phyloP scores from a whole-genome alignment of 164 flowering plant genomes.

The Vitis vinifera region DNA sequence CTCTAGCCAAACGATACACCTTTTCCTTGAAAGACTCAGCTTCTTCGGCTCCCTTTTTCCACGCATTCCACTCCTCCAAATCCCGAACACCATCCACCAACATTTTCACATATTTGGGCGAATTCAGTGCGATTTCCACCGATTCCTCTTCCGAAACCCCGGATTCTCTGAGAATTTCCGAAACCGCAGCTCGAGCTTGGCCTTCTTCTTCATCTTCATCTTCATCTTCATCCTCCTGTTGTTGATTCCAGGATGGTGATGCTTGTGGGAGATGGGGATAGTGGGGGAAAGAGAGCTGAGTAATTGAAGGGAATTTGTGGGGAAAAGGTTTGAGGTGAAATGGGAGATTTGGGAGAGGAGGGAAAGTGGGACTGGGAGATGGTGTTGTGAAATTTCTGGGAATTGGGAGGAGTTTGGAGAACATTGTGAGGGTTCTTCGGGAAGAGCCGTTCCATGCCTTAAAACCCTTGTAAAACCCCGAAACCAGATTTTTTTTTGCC shows the following conservation, averaged over 20 bases:
- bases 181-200: conserved; percentile 12
- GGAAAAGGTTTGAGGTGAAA: not conserved
- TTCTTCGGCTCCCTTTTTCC: conserved; percentile 26
- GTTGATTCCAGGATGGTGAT: not conserved
- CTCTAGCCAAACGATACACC: conserved; percentile 55
- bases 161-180: conserved; percentile 39
- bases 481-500: too few relatives aligned
- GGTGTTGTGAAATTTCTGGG: conserved; percentile 9
- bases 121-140: conserved; percentile 37
- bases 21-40: conserved; percentile 40
- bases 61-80: conserved; percentile 67
- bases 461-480: too few relatives aligned
- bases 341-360: not conserved
- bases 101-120: conserved; percentile 62
- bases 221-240: conserved; percentile 3
- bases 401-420: conserved; percentile 9
- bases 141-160: conserved; percentile 52
- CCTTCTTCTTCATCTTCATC: conserved; percentile 50
- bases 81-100: conserved; percentile 64
- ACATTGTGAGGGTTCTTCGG: not conserved
- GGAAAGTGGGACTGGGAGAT: conserved; percentile 5
- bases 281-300: not conserved
- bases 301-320: not conserved
- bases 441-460: too few relatives aligned
- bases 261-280: conserved; percentile 7